Evolutionary conservation across 2,329 filamentous ascomycete genomes (phyloP).

Genomic region (Raffaelea ambrosiae): DNA sequence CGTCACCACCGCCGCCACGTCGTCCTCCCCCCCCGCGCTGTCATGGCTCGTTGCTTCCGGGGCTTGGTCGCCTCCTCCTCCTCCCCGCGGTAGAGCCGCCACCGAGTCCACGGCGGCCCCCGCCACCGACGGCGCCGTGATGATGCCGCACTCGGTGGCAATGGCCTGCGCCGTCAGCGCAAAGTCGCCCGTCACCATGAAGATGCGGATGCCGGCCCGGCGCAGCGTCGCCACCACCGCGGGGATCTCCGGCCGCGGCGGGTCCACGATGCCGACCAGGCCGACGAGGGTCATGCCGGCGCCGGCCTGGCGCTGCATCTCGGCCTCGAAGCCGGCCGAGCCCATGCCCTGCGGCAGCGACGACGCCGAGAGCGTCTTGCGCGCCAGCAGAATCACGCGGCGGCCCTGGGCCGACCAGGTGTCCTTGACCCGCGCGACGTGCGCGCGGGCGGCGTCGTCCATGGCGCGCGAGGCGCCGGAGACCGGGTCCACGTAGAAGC

Average conservation of each 20-base stretch:
- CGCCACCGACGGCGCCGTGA: conserved; percentile 36
- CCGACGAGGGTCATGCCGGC: conserved; percentile 61
- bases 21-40: conserved; percentile 13
- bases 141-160: conserved; percentile 62
- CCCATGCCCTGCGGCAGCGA: conserved; percentile 29
- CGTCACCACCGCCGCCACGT: conserved; percentile 14
- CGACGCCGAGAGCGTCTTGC: conserved; percentile 42
- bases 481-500: conserved; percentile 39
- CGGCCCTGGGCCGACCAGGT: conserved; percentile 61
- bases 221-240: conserved; percentile 58
- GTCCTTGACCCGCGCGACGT: conserved; percentile 55
- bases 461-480: conserved; percentile 46
- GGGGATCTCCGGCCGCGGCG: conserved; percentile 64
- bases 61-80: conserved; percentile 17
- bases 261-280: conserved; percentile 70
- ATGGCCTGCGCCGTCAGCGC: conserved; percentile 67
- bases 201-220: conserved; percentile 63
- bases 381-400: conserved; percentile 57
- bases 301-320: conserved; percentile 44
- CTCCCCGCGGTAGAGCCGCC: conserved; percentile 28
- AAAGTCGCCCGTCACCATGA: conserved; percentile 78
- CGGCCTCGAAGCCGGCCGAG: conserved; percentile 45
- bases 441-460: conserved; percentile 30
- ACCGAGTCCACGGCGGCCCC: conserved; percentile 43
- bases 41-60: conserved; percentile 9